Conservation (phyloP, 371 early-diverging fungal species). For the Smittium culicis region DNA sequence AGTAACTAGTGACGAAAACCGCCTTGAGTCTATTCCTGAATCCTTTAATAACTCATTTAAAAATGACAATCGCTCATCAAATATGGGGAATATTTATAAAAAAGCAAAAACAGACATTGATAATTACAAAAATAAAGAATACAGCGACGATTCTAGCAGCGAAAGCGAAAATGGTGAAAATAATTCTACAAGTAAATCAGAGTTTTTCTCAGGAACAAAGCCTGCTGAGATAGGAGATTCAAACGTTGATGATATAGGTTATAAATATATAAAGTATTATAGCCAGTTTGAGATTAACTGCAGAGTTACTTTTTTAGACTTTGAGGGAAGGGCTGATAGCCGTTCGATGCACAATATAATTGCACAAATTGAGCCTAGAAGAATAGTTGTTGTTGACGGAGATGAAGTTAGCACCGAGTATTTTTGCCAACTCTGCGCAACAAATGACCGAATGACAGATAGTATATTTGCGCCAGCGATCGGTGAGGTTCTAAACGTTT, state of each 20-base stretch:
- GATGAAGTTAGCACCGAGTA: constrained; percentile 46
- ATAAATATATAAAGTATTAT: constrained; percentile 48
- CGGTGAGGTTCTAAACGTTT: constrained; percentile 73
- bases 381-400: constrained; percentile 78
- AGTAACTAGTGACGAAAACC: background rate
- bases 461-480: constrained; percentile 68
- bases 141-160: background rate
- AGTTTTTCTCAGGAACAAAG: background rate
- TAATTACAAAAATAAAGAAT: background rate
- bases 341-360: constrained; percentile 72
- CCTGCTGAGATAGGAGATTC: background rate
- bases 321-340: constrained; percentile 84
- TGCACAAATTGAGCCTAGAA: constrained; percentile 65
- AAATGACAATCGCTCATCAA: background rate
- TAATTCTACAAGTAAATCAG: background rate
- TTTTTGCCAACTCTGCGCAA: constrained; percentile 41
- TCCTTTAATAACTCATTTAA: background rate
- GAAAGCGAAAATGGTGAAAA: constrained; percentile 2
- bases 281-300: constrained; percentile 50
- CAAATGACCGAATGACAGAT: constrained; percentile 49
- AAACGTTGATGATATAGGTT: background rate
- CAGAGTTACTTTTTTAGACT: constrained; percentile 63
- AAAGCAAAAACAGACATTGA: background rate
- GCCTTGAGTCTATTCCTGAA: background rate
- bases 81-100: background rate